Evolutionary conservation across 352 stramenopile genomes (phyloP).

Genomic region (Phytophthora tentaculata): DNA sequence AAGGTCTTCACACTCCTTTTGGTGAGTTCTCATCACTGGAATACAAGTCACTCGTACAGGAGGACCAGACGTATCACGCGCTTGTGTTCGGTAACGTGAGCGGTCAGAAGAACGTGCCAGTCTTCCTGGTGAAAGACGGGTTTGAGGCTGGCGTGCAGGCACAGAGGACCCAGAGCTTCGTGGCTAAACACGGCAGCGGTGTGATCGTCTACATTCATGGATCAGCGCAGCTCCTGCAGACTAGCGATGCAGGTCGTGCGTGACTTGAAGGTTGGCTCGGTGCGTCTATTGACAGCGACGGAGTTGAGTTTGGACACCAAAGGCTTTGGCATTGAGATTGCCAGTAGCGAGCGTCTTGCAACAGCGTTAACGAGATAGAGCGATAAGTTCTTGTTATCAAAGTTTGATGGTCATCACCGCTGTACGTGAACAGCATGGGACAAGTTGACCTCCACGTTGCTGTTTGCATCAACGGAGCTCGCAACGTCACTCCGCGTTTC

Average conservation of each 20-base stretch:
- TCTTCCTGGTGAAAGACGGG: conserved; percentile 72
- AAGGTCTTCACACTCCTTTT: conserved; percentile 71
- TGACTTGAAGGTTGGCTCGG: conserved; percentile 56
- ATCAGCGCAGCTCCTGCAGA: conserved; percentile 60
- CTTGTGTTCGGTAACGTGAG: conserved; percentile 50
- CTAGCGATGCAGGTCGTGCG: conserved; percentile 76
- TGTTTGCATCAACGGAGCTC: conserved; percentile 33
- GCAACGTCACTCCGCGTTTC: conserved; percentile 21
- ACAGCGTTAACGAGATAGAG: not conserved
- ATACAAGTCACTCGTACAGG: conserved; percentile 66
- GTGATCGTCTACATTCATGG: conserved; percentile 68
- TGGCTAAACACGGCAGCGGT: conserved; percentile 43
- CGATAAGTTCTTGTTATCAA: too few species aligned
- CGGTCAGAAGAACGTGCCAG: conserved; percentile 41
- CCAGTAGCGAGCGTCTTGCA: conserved; percentile 28
- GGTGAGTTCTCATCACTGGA: conserved; percentile 68
- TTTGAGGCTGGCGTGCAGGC: conserved; percentile 45
- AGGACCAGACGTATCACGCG: conserved; percentile 58
- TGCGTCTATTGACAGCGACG: conserved; percentile 49
- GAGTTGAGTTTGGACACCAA: conserved; percentile 54
- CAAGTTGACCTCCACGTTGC: conserved; percentile 13
- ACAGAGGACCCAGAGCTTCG: conserved; percentile 67
- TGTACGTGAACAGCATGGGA: conserved; percentile 18
- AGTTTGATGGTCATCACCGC: conserved; percentile 9
- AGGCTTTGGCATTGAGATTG: conserved; percentile 64